Evolutionary conservation across 192 early-diverging fungal species (phyloP), one percentile per base, ranked within the genome.

Genomic region (Entomortierella chlamydospora): DNA sequence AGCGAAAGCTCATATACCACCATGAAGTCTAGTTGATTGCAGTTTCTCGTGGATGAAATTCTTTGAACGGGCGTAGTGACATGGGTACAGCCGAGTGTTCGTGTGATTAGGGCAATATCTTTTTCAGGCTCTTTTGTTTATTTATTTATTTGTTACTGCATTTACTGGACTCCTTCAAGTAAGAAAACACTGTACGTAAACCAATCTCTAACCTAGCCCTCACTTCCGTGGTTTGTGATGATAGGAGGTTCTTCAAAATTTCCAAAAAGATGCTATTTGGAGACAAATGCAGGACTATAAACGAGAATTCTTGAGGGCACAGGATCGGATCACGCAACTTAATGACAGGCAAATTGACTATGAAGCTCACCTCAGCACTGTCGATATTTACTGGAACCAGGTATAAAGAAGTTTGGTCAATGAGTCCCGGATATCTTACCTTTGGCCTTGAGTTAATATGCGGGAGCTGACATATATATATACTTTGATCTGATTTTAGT

Each of bases 271-370:
- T 17, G 90, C 88, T 17, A 91, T 91, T 39, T 91, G 87, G 86
- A 70, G 88, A 28, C 87, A 90, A 67, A 90, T 91, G 90, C 86
- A 89, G 82, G 89, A 89, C 64, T 91, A 90, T 76, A 90, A 90
- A 72, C 83, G 90, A 33, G 85, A 90, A 54, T 82, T 82, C 43
- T 57, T 63, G 25, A 63, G 83, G 13, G 83, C 89, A 30, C 76
- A 86, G 31, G 80, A 80, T 22, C 66, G 69, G n/a, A 70, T 86
- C 23, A 56, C 29, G 23, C 79, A 73, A 28, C 77, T 89, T 18
- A 82, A 88, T 41, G 70, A 78, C 23, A 87, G 85, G 56, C 88
- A 89, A 49, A 63, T 71, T 9, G 68, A 71, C 50, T 88, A 88
- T 77, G 84, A 83, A 28, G 64, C 81, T 22, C 83, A 86, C 42